Percentiles rank a stretch among this genome's conserved stretches.
These are phyloP conservation scores for Pilasporangium apinafurcum DNA, from an alignment of 352 stramenopile species.

Conservation along the genomic window DNA sequence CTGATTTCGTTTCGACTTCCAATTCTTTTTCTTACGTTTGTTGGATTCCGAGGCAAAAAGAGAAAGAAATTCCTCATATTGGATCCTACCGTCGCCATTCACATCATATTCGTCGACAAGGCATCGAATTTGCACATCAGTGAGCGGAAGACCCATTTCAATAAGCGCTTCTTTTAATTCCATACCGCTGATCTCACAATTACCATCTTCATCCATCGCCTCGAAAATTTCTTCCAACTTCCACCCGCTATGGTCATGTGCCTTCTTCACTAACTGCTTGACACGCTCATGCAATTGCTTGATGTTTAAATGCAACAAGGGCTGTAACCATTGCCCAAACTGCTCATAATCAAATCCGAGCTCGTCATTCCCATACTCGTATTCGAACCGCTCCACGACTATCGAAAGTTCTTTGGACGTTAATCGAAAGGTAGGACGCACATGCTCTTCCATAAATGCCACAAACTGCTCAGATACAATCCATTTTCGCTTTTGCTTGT, in stretches of 20 bases:
- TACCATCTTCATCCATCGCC: constrained; percentile 48
- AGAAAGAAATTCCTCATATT: constrained; percentile 52
- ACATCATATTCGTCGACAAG: constrained; percentile 62
- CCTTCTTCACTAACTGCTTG: constrained; percentile 31
- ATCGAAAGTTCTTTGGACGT: constrained; percentile 17
- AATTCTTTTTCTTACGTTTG: constrained; percentile 1
- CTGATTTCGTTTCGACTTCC: too few relatives aligned
- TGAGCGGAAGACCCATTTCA: constrained; percentile 62
- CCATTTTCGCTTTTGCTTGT: constrained; percentile 51
- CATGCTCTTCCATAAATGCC: constrained; percentile 11
- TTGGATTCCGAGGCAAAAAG: constrained; percentile 19
- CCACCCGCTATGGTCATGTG: constrained; percentile 29
- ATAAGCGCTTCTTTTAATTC: constrained; percentile 54
- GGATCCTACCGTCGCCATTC: constrained; percentile 51
- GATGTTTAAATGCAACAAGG: constrained; percentile 50
- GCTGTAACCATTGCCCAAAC: constrained; percentile 65
- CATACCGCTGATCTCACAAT: constrained; percentile 37
- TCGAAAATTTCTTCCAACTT: constrained; percentile 51
- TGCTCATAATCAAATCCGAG: constrained; percentile 65
- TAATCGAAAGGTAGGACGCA: constrained; percentile 34
- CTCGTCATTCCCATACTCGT: constrained; percentile 48
- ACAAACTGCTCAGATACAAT: constrained; percentile 38
- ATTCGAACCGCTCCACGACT: constrained; percentile 58
- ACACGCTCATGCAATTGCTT: constrained; percentile 45
- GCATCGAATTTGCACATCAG: constrained; percentile 50